A percentile compares a stretch with the other conserved stretches of the same genome.
Conservation (phyloP, 768 basidiomycete species). For the Collybia sp. region DNA sequence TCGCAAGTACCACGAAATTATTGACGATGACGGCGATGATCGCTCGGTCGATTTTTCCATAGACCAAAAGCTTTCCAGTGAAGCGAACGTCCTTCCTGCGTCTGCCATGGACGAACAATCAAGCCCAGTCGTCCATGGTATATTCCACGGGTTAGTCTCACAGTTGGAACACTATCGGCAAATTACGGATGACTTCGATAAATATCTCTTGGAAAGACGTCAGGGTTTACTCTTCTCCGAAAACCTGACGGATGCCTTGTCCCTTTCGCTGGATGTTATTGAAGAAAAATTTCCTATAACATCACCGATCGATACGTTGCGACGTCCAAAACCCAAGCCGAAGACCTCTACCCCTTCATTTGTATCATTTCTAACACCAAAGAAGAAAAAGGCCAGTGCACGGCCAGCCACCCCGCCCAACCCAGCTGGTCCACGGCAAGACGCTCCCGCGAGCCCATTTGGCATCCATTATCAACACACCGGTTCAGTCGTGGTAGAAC, state of each 20-base stretch:
- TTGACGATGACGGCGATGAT: constrained; percentile 65
- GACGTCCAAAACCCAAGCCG: constrained; percentile 41
- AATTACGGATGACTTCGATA: constrained; percentile 76
- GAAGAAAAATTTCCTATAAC: constrained; percentile 32
- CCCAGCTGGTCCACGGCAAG: constrained; percentile 26
- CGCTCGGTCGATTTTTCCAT: constrained; percentile 75
- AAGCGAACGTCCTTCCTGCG: constrained; percentile 56
- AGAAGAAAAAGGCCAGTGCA: constrained; percentile 47
- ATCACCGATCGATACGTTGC: constrained; percentile 22
- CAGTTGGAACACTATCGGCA: constrained; percentile 81
- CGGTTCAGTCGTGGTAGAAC: constrained; percentile 62
- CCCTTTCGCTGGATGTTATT: constrained; percentile 60
- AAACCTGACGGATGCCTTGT: constrained; percentile 87
- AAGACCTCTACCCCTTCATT: constrained; percentile 55
- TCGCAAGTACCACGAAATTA: constrained; percentile 12
- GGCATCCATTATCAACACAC: constrained; percentile 83
- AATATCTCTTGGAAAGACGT: constrained; percentile 77
- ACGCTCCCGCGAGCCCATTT: constrained; percentile 69
- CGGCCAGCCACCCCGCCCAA: constrained; percentile 46
- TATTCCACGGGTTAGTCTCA: constrained; percentile 74
- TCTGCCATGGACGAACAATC: constrained; percentile 66
- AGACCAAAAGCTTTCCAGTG: constrained; percentile 58
- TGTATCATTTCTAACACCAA: constrained; percentile 77
- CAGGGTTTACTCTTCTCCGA: constrained; percentile 89
- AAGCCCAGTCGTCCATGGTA: constrained; percentile 75